Percentiles rank a stretch among this genome's conserved stretches.
Evolutionary conservation across 257 asterid genomes (phyloP).

Genomic region (Solanum appendiculatum): DNA sequence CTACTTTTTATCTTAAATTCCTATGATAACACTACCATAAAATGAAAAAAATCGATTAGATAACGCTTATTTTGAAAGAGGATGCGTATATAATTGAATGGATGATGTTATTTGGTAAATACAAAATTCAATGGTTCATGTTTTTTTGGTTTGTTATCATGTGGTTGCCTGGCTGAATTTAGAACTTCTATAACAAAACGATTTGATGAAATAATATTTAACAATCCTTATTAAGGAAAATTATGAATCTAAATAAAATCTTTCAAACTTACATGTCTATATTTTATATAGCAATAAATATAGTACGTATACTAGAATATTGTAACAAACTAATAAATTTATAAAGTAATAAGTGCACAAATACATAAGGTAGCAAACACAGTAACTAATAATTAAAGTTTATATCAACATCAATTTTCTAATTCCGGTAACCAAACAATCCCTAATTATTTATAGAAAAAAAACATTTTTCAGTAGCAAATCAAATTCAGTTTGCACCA

Average conservation of each 20-base stretch:
- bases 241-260: neutral
- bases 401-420: too few relatives aligned
- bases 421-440: neutral
- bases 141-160: neutral
- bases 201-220: neutral
- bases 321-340: neutral
- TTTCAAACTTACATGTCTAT: neutral
- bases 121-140: neutral
- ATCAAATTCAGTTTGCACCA: neutral
- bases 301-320: neutral
- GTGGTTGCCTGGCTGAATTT: neutral
- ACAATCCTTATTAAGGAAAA: neutral
- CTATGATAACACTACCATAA: too few relatives aligned
- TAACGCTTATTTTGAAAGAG: neutral
- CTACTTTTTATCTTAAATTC: too few relatives aligned
- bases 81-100: neutral
- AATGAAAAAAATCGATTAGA: too few relatives aligned
- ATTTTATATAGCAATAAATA: neutral
- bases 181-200: neutral
- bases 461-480: too few relatives aligned
- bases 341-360: neutral
- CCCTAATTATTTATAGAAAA: neutral
- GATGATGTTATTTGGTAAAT: neutral
- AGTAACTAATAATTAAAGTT: neutral
- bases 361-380: neutral